These are phyloP conservation scores for Sporothrix dimorphospora DNA, from an alignment of 2,329 filamentous ascomycete genomes.

Conservation along the genomic window DNA sequence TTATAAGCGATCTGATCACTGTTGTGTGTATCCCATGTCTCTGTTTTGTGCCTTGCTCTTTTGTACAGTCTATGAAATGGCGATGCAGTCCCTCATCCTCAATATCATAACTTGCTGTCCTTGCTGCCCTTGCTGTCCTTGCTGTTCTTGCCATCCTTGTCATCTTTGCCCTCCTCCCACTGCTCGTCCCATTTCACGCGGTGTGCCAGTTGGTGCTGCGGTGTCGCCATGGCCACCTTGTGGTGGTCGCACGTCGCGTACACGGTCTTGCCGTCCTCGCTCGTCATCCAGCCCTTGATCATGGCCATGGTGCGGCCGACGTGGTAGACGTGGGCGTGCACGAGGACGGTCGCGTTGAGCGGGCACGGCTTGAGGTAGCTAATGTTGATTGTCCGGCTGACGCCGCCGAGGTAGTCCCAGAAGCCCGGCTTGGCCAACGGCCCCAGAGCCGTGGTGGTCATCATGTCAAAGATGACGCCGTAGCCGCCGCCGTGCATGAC, in stretches of 20 bases:
- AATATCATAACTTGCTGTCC: background rate
- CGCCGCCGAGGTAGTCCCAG: slow-evolving; percentile 55
- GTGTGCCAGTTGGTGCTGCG: slow-evolving; percentile 44
- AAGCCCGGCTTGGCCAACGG: slow-evolving; percentile 52
- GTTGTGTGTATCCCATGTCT: background rate
- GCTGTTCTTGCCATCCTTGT: background rate
- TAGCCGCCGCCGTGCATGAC: slow-evolving; percentile 59
- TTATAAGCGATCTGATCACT: background rate
- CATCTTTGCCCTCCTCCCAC: slow-evolving; percentile 38
- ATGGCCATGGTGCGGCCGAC: slow-evolving; percentile 56
- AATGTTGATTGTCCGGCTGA: slow-evolving; percentile 54
- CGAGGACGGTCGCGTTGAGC: slow-evolving; percentile 44
- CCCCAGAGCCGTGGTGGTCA: slow-evolving; percentile 54
- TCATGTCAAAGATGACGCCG: slow-evolving; percentile 59
- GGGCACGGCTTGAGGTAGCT: slow-evolving; percentile 55
- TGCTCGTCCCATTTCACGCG: slow-evolving; percentile 50
- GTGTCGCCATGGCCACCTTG: slow-evolving; percentile 51
- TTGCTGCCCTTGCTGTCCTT: background rate
- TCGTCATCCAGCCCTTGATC: slow-evolving; percentile 54
- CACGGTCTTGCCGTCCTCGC: slow-evolving; percentile 49
- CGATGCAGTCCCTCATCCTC: background rate
- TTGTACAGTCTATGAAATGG: background rate
- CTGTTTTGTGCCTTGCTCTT: background rate
- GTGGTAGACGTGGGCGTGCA: slow-evolving; percentile 49
- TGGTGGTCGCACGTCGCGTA: slow-evolving; percentile 58